Evolutionary conservation across 2,329 filamentous ascomycete species (phyloP).

Genomic region (Fusarium sp.): DNA sequence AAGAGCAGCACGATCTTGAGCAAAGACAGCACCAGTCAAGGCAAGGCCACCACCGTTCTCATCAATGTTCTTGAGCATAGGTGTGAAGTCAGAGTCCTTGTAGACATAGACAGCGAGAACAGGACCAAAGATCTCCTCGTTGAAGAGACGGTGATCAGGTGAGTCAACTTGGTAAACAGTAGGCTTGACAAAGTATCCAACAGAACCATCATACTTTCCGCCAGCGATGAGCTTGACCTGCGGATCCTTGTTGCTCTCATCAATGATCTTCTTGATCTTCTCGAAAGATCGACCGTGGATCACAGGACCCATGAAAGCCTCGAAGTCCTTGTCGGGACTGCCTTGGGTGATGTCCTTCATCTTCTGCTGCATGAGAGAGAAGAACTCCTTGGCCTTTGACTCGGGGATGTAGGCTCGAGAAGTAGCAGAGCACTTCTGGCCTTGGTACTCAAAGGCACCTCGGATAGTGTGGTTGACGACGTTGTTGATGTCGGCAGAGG

Average conservation of each 20-base stretch:
- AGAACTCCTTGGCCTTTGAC: constrained; percentile 79
- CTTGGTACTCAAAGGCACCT: constrained; percentile 89
- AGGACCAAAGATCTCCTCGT: constrained; percentile 85
- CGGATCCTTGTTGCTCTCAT: constrained; percentile 79
- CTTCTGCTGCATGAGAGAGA: constrained; percentile 72
- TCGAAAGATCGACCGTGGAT: constrained; percentile 86
- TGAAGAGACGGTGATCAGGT: constrained; percentile 78
- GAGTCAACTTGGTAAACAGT: constrained; percentile 82
- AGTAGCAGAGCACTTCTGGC: constrained; percentile 90
- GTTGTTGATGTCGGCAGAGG: constrained; percentile 80
- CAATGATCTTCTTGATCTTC: constrained; percentile 81
- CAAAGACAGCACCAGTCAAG: constrained; percentile 63
- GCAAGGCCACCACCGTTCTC: constrained; percentile 57
- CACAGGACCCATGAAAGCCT: constrained; percentile 84
- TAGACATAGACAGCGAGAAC: constrained; percentile 81
- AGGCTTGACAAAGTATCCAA: constrained; percentile 85
- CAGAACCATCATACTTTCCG: constrained; percentile 79
- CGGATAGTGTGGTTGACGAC: constrained; percentile 86
- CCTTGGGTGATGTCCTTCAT: constrained; percentile 78
- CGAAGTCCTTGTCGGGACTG: constrained; percentile 73
- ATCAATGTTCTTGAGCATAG: constrained; percentile 54
- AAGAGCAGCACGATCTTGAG: constrained; percentile 59
- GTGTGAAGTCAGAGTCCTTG: constrained; percentile 67
- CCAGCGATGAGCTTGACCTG: constrained; percentile 79
- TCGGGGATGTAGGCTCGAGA: constrained; percentile 83